Evolutionary conservation across 2,329 filamentous ascomycete genomes (phyloP), one percentile per base, ranked within the genome.

Genomic region (Aureobasidium sp.): DNA sequence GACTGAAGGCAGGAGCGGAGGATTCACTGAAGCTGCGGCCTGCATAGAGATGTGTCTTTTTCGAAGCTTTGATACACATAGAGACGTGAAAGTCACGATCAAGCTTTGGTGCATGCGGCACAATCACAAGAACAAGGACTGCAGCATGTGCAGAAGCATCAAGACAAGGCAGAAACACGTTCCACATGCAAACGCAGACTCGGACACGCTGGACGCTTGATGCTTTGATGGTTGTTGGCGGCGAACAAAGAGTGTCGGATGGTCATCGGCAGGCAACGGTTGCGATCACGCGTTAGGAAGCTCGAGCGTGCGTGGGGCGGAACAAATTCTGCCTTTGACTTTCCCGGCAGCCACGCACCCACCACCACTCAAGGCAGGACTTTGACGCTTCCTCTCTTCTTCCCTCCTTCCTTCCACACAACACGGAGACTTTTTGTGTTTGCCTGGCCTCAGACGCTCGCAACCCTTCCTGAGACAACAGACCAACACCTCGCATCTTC

Each of bases 401-500:
- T 48, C 37, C 39, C 27, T 62, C 20, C 45, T 42, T 58, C 25
- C 31, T 62, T 37, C 36, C 36, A 36, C 49, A 36, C 22, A 31
- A 51, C 29, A 42, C 60, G 36, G 25, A 48, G 27, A 48, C 45
- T 29, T 41, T 11, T 36, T 45, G 53, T 62, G 60, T 62, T 56
- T 62, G 49, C 60, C 41, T 45, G 49, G 48, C 48, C 49, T 39
- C 48, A 37, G 31, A 29, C 45, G 53, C n/a, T n/a, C 31, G 37
- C 42, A 52, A 11, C 53, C 25, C 20, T 34, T 22, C 56, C 62
- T 59, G 62, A 61, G 48, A 61, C 45, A 44, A 36, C 41, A 25
- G n/a, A 53, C 51, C 31, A 29, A 31, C 41, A 36, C 36, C 17
- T 58, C 29, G 4, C 25, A 47, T 27, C 56, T 14, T 36, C 42